Base-by-base conservation (phyloP, 805 yeast genomes). In the Wickerhamomyces tratensis region DNA sequence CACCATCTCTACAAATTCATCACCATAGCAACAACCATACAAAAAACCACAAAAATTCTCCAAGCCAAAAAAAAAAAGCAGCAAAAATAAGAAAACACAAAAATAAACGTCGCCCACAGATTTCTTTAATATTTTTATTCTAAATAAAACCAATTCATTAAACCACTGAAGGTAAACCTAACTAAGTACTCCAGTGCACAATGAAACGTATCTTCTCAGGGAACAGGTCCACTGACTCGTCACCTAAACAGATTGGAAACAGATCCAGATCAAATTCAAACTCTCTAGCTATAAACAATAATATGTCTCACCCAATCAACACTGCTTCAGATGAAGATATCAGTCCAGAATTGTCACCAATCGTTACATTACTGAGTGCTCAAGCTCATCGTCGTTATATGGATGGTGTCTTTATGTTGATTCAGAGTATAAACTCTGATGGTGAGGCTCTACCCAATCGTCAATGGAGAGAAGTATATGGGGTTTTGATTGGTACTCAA, bases 381-480 rank as follows among this genome's bases (percentile, higher is more conserved):
- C 94, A 85, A 52, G 62, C 78, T 1, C 86, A 82, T 56, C 71
- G 95, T 47, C 71, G 86, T 38, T 85, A 85, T 61, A 69, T 72
- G 47, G 93, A 83, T 51, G 93, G 91, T 42, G 76, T 81, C 3
- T 77, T 85, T 54, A 76, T 83, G 82, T 62, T 85, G 8, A 66
- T 83, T 46, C 78, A 80, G 51, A 91, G 84, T 51, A 65, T 85
- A 51, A 79, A 80, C 54, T 76, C 85, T 26, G 96, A 91, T 50
- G 98, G 98, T 8, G 74, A 80, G 43, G 89, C 96, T 0, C 61
- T 66, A 5, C 79, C 82, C 0, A 85, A 82, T 40, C 70, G 97
- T 38, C 72, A 74, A 53, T 93, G 98, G 98, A 71, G 74, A 42
- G 96, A 93, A 63, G 96, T 89, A 25, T 93, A 85, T 59, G 98